phyloP scores from a whole-genome alignment of 2,329 filamentous ascomycete genomes.

The Neurospora crassa region DNA sequence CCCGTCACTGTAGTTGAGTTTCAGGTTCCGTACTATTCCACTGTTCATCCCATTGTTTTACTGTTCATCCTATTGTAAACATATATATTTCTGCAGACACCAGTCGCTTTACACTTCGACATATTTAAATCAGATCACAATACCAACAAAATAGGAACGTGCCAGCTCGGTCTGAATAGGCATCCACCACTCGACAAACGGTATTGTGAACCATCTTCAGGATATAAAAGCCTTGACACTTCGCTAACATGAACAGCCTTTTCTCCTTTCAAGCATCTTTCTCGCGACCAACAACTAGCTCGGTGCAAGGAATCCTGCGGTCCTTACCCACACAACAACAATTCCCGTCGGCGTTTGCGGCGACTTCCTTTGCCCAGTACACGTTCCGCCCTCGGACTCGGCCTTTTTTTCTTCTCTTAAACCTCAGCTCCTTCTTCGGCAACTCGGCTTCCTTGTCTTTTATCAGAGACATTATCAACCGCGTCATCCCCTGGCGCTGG shows the following conservation, averaged over 20 bases:
- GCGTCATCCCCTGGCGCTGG: neutral
- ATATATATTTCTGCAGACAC: rapidly evolving
- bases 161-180: neutral
- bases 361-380: neutral
- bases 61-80: neutral
- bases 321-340: neutral
- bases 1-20: neutral
- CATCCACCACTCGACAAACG: neutral
- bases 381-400: neutral
- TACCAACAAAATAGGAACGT: neutral
- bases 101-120: neutral
- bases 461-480: neutral
- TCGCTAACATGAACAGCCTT: neutral
- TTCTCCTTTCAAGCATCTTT: neutral
- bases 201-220: neutral
- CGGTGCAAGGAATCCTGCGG: neutral
- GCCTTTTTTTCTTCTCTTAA: neutral
- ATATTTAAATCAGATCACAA: neutral
- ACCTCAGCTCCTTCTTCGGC: neutral
- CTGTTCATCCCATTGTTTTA: neutral
- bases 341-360: neutral
- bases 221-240: neutral
- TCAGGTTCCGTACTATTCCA: neutral
- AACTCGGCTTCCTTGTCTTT: neutral
- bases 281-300: neutral